Conservation (phyloP, 129 eudicot species). For the Chrysanthemum seticuspe region DNA sequence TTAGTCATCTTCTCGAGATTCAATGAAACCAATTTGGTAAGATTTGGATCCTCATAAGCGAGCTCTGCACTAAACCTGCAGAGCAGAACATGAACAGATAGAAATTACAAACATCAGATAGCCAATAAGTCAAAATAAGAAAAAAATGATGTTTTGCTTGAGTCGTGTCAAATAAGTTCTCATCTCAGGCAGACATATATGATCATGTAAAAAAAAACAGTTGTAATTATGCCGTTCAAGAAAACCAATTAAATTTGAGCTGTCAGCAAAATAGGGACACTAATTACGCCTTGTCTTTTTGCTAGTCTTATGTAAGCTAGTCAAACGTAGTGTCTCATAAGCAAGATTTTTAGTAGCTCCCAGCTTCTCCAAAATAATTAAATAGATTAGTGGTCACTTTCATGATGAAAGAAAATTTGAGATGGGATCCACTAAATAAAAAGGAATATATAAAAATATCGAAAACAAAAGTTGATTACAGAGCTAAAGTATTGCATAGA, state of each 20-base stretch:
- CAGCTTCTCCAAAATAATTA: background rate
- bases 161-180: background rate
- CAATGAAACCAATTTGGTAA: constrained; percentile 66
- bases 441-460: background rate
- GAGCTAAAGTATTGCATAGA: constrained; percentile 5
- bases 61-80: constrained; percentile 81
- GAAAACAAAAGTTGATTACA: background rate
- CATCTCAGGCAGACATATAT: too few relatives aligned
- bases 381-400: too few relatives aligned
- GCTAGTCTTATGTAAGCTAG: too few relatives aligned
- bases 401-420: background rate
- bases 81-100: background rate
- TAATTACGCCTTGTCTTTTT: too few relatives aligned
- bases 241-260: background rate
- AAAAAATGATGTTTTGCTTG: constrained; percentile 2
- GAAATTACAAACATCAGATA: background rate
- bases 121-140: background rate
- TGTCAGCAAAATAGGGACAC: too few relatives aligned
- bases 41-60: constrained; percentile 82
- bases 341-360: constrained; percentile 14
- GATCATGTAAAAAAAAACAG: background rate
- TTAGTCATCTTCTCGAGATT: constrained; percentile 77
- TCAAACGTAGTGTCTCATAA: too few relatives aligned
- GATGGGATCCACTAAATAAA: constrained; percentile 22
- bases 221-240: background rate